Conservation (phyloP, 306 rosid species). For the Abrus precatorius region DNA sequence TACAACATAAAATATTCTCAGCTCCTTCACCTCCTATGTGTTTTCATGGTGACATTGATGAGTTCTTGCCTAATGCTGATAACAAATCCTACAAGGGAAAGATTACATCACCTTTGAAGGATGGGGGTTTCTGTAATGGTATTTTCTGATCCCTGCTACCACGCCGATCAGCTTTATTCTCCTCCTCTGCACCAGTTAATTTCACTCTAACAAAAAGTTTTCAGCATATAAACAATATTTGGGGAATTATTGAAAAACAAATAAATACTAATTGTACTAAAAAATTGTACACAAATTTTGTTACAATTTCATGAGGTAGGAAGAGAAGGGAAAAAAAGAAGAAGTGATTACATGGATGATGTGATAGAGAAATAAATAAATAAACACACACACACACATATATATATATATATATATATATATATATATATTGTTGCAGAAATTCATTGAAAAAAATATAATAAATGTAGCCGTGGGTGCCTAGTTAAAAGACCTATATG, state of each 20-base stretch:
- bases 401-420: too few species aligned
- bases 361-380: too few species aligned
- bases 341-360: too few species aligned
- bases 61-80: not conserved
- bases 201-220: slow-evolving; percentile 57
- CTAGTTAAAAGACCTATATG: slow-evolving; percentile 9
- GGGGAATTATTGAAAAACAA: slow-evolving; percentile 4
- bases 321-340: too few species aligned
- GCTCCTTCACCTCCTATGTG: not conserved
- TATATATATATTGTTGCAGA: too few species aligned
- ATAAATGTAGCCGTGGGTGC: not conserved
- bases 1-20: slow-evolving; percentile 4
- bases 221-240: slow-evolving; percentile 45
- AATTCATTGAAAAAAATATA: too few species aligned
- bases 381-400: too few species aligned
- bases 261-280: not conserved
- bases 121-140: slow-evolving; percentile 48
- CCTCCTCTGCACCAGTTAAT: slow-evolving; percentile 55
- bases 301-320: too few species aligned
- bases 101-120: slow-evolving; percentile 70
- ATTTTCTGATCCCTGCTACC: slow-evolving; percentile 55
- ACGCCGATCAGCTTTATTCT: slow-evolving; percentile 48
- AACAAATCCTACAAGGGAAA: slow-evolving; percentile 3
- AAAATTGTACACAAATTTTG: too few species aligned
- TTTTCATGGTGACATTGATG: not conserved